Evolutionary conservation across 2,329 filamentous ascomycete genomes (phyloP), one percentile per base, ranked within the genome.

Genomic region (Sporothrix dimorphospora): DNA sequence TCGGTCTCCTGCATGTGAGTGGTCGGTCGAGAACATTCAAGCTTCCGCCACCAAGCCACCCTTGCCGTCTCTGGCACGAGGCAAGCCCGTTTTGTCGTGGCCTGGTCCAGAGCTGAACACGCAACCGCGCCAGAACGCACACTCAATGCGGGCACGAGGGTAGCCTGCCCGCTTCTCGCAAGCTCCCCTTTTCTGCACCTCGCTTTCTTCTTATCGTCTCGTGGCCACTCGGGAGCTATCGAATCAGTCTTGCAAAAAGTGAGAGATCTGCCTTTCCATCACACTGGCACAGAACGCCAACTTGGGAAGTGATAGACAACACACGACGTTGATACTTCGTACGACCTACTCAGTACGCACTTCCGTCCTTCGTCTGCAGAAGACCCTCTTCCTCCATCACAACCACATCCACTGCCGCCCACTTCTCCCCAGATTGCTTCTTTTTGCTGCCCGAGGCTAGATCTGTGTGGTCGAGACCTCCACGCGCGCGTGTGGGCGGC

Each of bases 1-100:
- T 61, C n/a, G 14, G 34, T 67, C 63, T 67, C 24, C 34, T 27
- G 61, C 40, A 9, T 45, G 11, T 65, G 40, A 65, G 61, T 65
- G 61, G 61, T 27, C 42, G 40, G 12, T 65, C 12, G 21, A 19
- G 19, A 21, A 24, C 57, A 63, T 14, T 65, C 61, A 65, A 45
- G 40, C 61, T 27, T 45, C 61, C 40, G 40, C 40, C 61, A 65
- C 61, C 57, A 63, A 42, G 34, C 57, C 61, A 65, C 61, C 8
- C 59, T 21, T 65, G 21, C 40, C 21, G 12, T 27, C 21, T 30
- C 21, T 65, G 61, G 61, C 40, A 65, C 59, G 59, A 65, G 59
- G 59, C n/a, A 16, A 40, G 57, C 30, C n/a, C 55, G 30, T 12
- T n/a, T 61, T 42, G 57, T 61, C 19, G 34, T 65, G 14, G 57